Conservation (phyloP, 352 stramenopile species). For the Phytophthora melonis region DNA sequence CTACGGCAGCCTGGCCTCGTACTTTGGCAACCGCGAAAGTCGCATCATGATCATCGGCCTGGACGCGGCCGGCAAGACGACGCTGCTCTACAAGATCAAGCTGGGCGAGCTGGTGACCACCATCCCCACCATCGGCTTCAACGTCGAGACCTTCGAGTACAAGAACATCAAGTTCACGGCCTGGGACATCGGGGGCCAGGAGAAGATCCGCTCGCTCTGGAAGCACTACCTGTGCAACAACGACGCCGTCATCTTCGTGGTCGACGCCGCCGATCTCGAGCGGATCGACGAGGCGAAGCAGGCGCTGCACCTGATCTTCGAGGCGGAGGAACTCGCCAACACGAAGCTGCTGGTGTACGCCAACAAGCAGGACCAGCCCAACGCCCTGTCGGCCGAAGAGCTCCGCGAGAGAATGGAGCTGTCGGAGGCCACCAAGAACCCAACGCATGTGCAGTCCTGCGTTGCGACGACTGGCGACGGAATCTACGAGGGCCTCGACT, state of each 20-base stretch:
- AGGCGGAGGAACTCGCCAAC: slow-evolving; percentile 48
- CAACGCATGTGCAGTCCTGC: slow-evolving; percentile 45
- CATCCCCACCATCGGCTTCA: slow-evolving; percentile 90
- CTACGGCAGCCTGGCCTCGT: slow-evolving; percentile 41
- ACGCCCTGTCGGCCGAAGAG: slow-evolving; percentile 40
- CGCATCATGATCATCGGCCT: slow-evolving; percentile 92
- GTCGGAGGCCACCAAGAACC: slow-evolving; percentile 45
- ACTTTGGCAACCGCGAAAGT: slow-evolving; percentile 47
- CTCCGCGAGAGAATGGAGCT: slow-evolving; percentile 48
- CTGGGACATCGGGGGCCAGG: slow-evolving; percentile 85
- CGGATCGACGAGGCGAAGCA: slow-evolving; percentile 59
- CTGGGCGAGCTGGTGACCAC: slow-evolving; percentile 75
- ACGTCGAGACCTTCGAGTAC: slow-evolving; percentile 84
- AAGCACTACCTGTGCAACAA: slow-evolving; percentile 72
- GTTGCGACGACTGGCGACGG: slow-evolving; percentile 44
- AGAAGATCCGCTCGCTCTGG: slow-evolving; percentile 63
- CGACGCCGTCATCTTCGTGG: slow-evolving; percentile 86
- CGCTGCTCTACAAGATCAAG: slow-evolving; percentile 93
- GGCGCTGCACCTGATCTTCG: slow-evolving; percentile 53
- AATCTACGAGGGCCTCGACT: slow-evolving; percentile 62
- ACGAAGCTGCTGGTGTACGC: slow-evolving; percentile 59
- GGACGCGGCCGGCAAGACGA: slow-evolving; percentile 97
- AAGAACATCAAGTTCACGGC: slow-evolving; percentile 80
- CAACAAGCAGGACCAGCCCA: slow-evolving; percentile 62
- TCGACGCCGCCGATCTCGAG: slow-evolving; percentile 68